Base-by-base conservation (phyloP, 164 flowering plant species). In the Santalum album region DNA sequence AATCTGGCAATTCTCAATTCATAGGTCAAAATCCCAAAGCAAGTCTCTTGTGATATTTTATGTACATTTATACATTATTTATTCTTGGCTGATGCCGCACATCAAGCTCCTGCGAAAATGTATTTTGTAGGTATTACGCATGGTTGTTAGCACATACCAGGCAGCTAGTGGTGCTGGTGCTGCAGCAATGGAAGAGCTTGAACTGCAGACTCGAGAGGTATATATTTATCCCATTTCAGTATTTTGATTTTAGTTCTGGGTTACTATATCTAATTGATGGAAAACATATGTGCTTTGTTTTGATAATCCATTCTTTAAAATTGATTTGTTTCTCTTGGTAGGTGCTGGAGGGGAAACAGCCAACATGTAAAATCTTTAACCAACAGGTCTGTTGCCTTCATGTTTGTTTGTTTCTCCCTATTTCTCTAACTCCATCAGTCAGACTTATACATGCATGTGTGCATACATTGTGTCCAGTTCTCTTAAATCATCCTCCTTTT, bases 91-190 rank as follows among this genome's bases (percentile, higher is more conserved):
- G n/a, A n/a, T n/a, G n/a, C n/a, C n/a, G n/a, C n/a, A n/a, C n/a
- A n/a, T n/a, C n/a, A n/a, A 43, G 18, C 7, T 43, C 46, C 46
- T 43, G 46, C 21, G 6, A 26, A 32, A 49, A 19, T 45, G 19
- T 55, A 54, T 56, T 26, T 58, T 66, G 51, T 60, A 94, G 99
- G 99, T 89, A 18, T 35, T 43, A 29, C 80, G 96, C n/a, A 89
- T 92, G 97, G 97, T 89, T 65, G 99, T 94, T 50, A 94, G 99
- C 67, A 94, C 99, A 22, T 94, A 94, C 63, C 97, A 94, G 63
- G 99, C 99, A 39, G 99, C 97, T 26, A 94, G 99, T 76, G 99
- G 99, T 60, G 99, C 99, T 54, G 97, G 99, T 62, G 99, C 99
- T 58, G 97, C 97, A 49, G 97, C 99, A 61, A 92, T 92, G 99